Conservation (phyloP, 345 rosid genomes). For the Jatropha curcas region DNA sequence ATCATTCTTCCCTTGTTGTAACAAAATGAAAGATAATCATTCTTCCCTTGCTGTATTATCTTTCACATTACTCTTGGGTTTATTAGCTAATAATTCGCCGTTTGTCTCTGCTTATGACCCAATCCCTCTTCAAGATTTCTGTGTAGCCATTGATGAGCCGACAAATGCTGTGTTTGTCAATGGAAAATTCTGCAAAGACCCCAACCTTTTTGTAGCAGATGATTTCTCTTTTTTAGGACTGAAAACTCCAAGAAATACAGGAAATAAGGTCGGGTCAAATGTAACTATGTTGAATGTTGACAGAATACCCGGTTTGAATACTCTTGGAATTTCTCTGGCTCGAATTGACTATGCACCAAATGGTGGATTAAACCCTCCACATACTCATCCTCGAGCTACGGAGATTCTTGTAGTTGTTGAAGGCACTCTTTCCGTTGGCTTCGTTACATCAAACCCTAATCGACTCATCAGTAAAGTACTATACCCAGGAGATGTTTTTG, state of each 20-base stretch:
- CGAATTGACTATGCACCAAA: slow-evolving; percentile 2
- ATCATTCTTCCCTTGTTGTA: too few species aligned
- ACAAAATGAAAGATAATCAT: too few species aligned
- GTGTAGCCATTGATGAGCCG: slow-evolving; percentile 9
- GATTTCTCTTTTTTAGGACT: slow-evolving; percentile 21
- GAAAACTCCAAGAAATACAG: slow-evolving; percentile 8
- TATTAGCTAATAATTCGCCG: too few species aligned
- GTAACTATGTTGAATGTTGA: slow-evolving; percentile 12
- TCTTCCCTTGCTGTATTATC: too few species aligned
- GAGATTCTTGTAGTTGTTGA: slow-evolving; percentile 15
- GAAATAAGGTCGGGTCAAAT: background rate
- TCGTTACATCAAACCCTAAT: slow-evolving; percentile 11
- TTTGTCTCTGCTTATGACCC: slow-evolving; percentile 22
- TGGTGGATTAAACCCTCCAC: slow-evolving; percentile 9
- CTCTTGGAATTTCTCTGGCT: slow-evolving; percentile 17
- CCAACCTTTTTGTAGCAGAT: background rate
- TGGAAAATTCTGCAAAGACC: slow-evolving; percentile 25
- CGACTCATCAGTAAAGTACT: slow-evolving; percentile 2
- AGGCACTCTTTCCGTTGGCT: slow-evolving; percentile 13
- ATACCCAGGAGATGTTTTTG: slow-evolving; percentile 18
- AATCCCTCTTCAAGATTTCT: slow-evolving; percentile 22
- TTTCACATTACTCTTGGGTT: too few species aligned
- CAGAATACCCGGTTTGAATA: slow-evolving; percentile 16
- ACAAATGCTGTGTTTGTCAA: slow-evolving; percentile 21
- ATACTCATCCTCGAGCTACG: slow-evolving; percentile 4